Evolutionary conservation across 2,329 filamentous ascomycete genomes (phyloP).

Genomic region (Trichoderma sp.): DNA sequence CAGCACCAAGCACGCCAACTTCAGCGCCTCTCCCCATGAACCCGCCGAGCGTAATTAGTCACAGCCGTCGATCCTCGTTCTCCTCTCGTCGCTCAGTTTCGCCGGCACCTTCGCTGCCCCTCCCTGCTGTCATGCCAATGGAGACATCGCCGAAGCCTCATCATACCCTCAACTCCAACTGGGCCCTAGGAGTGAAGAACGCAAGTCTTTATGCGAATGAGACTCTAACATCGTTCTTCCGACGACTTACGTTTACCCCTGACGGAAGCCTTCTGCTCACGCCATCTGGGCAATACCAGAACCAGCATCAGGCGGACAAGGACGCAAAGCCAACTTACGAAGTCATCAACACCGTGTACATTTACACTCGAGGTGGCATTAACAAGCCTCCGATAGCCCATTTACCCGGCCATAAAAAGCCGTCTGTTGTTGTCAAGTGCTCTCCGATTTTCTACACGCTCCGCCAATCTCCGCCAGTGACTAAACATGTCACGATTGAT

Average conservation of each 20-base stretch:
- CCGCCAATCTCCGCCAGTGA: slow-evolving; percentile 64
- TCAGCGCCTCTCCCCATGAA: slow-evolving; percentile 93
- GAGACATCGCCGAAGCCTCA: slow-evolving; percentile 82
- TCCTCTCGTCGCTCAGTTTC: slow-evolving; percentile 85
- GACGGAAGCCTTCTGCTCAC: slow-evolving; percentile 93
- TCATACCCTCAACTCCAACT: slow-evolving; percentile 47
- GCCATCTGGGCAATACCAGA: slow-evolving; percentile 92
- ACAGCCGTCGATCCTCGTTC: slow-evolving; percentile 93
- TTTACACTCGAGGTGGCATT: slow-evolving; percentile 92
- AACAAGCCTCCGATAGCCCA: slow-evolving; percentile 96
- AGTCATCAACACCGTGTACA: slow-evolving; percentile 94
- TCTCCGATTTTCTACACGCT: slow-evolving; percentile 87
- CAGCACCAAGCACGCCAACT: slow-evolving; percentile 89
- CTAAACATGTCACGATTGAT: slow-evolving; percentile 90
- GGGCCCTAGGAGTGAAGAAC: slow-evolving; percentile 69
- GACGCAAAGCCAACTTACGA: slow-evolving; percentile 77
- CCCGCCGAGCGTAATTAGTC: slow-evolving; percentile 81
- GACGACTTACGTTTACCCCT: slow-evolving; percentile 87
- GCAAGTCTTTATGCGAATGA: slow-evolving; percentile 94
- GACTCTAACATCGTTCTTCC: slow-evolving; percentile 94
- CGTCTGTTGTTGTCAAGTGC: slow-evolving; percentile 91
- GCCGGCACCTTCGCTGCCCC: slow-evolving; percentile 86
- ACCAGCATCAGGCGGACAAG: slow-evolving; percentile 62
- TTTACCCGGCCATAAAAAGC: slow-evolving; percentile 95
- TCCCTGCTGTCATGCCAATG: slow-evolving; percentile 93